Conservation (phyloP, 2,329 filamentous ascomycete species). For the Penicillium sp. region DNA sequence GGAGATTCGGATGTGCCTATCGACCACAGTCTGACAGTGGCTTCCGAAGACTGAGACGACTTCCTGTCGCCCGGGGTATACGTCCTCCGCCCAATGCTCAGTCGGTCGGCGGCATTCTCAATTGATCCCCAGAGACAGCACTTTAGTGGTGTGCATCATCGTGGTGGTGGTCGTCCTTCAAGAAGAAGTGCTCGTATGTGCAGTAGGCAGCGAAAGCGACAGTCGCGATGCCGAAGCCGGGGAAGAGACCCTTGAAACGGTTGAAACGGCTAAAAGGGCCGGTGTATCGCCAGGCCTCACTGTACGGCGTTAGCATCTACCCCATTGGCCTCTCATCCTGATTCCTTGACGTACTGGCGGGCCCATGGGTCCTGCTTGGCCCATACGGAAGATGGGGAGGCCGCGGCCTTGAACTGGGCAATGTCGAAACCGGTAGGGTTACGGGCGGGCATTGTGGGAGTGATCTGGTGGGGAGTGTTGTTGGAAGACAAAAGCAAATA, state of each 20-base stretch:
- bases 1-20: conserved; percentile 7
- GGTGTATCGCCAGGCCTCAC: conserved; percentile 91
- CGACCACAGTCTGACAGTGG: conserved; percentile 10
- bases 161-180: conserved; percentile 64
- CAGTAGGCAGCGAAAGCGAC: conserved; percentile 90
- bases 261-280: conserved; percentile 85
- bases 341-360: conserved; percentile 51
- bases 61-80: conserved; percentile 24
- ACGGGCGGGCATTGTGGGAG: conserved; percentile 49
- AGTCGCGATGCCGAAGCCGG: conserved; percentile 85
- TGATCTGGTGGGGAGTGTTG: conserved; percentile 12
- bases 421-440: conserved; percentile 91
- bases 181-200: conserved; percentile 81
- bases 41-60: conserved; percentile 14
- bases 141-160: conserved; percentile 57
- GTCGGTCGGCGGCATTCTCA: conserved; percentile 15
- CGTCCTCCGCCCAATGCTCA: conserved; percentile 19
- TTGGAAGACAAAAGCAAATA: conserved; percentile 11
- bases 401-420: conserved; percentile 69
- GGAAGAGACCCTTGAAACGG: conserved; percentile 81
- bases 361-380: conserved; percentile 59
- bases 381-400: conserved; percentile 54
- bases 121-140: conserved; percentile 8
- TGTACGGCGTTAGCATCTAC: conserved; percentile 42
- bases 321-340: not conserved